Evolutionary conservation across 805 yeast species (phyloP), one percentile per base, ranked within the genome.

Genomic region (Zygosaccharomyces kombuchaensis): DNA sequence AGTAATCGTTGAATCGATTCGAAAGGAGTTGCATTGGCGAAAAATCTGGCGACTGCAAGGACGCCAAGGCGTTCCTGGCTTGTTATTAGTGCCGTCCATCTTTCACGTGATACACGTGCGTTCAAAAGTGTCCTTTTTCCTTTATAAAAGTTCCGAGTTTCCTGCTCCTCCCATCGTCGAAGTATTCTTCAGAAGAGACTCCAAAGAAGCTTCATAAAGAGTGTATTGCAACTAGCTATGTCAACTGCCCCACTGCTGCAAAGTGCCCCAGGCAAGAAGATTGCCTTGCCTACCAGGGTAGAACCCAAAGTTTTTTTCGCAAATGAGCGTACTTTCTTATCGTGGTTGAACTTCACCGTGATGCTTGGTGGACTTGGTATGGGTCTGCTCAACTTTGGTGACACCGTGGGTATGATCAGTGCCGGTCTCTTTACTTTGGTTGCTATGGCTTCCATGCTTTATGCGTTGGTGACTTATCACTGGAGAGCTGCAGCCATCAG

Each of bases 401-500:
- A 93, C 70, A 77, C 79, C 50, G 79, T 91, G 36, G 98, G 98
- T 51, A 79, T 95, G 60, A 81, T 93, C 47, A 82, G 93, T 56
- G 98, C 99, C 36, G 93, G 91, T 4, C 73, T 93, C 46, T 93
- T 93, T 75, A 95, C 99, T 2, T 74, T 91, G 50, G 90, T 93
- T 45, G 96, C 99, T 52, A 91, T 93, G 97, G 88, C 87, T 53
- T 91, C 99, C 19, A 93, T 93, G 99, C 77, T 84, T 2, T 93
- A 93, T 61, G 99, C 99, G 1, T 76, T 93, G 51, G 77, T 88
- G 39, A 93, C 98, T 9, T 93, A 93, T 68, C 99, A 93, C 69
- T 95, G 99, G 99, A 87, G 99, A 74, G 99, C 99, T 1, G 88
- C 90, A 64, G 99, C 99, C 48, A 93, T 93, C 57, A 83, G 99